Evolutionary conservation across 2,329 filamentous ascomycete genomes (phyloP).

Genomic region (Colletotrichum sp.): DNA sequence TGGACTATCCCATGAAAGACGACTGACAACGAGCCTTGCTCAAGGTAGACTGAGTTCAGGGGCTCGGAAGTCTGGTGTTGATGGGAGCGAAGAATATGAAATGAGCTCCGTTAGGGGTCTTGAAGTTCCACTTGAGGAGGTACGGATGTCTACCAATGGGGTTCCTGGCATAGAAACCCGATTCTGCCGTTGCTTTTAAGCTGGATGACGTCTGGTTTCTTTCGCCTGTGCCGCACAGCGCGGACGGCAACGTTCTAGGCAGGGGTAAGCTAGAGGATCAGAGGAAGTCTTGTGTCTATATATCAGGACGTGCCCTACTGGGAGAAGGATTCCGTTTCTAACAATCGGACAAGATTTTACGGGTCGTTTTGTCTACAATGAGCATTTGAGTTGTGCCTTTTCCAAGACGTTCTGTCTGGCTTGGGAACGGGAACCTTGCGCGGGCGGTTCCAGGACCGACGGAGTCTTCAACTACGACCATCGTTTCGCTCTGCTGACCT

Average conservation of each 20-base stretch:
- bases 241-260: not conserved
- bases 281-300: not conserved
- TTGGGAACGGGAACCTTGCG: not conserved
- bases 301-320: rapidly evolving
- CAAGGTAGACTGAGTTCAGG: not conserved
- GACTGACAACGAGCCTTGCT: not conserved
- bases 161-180: not conserved
- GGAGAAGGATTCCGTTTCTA: not conserved
- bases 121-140: not conserved
- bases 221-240: not conserved
- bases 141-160: not conserved
- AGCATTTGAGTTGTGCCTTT: not conserved
- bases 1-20: not conserved
- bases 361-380: no score
- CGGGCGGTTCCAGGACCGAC: not conserved
- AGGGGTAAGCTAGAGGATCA: not conserved
- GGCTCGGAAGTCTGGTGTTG: not conserved
- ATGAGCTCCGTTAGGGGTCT: not conserved
- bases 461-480: not conserved
- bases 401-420: not conserved
- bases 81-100: not conserved
- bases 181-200: not conserved
- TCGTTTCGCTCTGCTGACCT: not conserved
- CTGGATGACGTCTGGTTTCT: not conserved
- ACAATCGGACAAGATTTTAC: no score